phyloP scores from a whole-genome alignment of 2,329 filamentous ascomycete species.

The Bimuria novae-zelandiae region DNA sequence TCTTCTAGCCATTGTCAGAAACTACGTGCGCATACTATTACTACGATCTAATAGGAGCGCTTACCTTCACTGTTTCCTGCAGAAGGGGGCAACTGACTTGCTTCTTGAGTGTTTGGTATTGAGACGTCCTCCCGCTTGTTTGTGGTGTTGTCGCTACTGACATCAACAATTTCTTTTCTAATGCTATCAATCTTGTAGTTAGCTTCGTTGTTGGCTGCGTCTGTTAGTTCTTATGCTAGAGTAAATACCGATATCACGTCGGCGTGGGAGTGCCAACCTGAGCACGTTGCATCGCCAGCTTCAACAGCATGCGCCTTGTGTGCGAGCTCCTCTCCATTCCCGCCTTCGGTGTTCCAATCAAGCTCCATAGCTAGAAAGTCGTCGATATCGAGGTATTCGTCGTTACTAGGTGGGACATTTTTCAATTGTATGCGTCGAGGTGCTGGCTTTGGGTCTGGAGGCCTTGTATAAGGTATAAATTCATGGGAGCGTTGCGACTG shows the following conservation, averaged over 20 bases:
- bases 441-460: background rate
- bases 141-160: background rate
- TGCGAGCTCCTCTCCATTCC: slow-evolving; percentile 8
- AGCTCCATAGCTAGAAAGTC: slow-evolving; percentile 5
- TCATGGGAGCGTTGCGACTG: slow-evolving; percentile 2
- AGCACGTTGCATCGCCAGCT: slow-evolving; percentile 14
- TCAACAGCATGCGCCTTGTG: slow-evolving; percentile 7
- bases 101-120: background rate
- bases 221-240: slow-evolving; percentile 5
- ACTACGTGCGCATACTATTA: slow-evolving; percentile 11
- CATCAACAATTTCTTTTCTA: background rate
- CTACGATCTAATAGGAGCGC: slow-evolving; percentile 1
- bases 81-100: slow-evolving; percentile 10
- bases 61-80: slow-evolving; percentile 17
- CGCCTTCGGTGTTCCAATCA: slow-evolving; percentile 10
- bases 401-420: background rate
- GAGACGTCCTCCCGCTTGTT: background rate
- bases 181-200: slow-evolving; percentile 7
- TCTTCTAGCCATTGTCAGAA: slow-evolving; percentile 21
- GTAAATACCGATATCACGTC: background rate
- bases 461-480: slow-evolving; percentile 13
- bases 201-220: slow-evolving; percentile 11
- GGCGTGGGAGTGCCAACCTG: slow-evolving; percentile 14
- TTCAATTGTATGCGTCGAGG: background rate
- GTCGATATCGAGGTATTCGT: slow-evolving; percentile 3